phyloP scores from a whole-genome alignment of 495 filamentous ascomycete species.

The Pseudomonodictys pantanalensis region DNA sequence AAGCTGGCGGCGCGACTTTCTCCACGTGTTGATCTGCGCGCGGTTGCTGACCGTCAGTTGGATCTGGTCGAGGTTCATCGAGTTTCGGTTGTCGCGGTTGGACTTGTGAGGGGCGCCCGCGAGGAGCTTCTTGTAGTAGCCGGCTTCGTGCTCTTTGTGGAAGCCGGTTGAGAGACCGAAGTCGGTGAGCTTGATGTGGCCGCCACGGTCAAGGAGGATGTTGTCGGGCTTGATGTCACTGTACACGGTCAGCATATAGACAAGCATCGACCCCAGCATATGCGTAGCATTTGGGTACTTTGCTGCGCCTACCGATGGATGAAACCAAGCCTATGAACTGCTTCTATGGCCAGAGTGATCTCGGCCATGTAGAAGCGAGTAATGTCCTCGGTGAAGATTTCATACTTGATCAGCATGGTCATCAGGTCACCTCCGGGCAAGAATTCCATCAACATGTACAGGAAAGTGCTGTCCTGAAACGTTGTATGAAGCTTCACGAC shows the following conservation, averaged over 20 bases:
- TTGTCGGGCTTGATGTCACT: conserved; percentile 99
- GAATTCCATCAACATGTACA: conserved; percentile 99
- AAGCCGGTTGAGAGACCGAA: conserved; percentile 98
- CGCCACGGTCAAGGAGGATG: conserved; percentile 89
- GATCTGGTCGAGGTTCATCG: conserved; percentile 94
- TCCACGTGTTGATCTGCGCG: conserved; percentile 95
- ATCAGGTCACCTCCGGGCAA: conserved; percentile 96
- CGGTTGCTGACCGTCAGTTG: conserved; percentile 97
- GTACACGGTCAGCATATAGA: conserved; percentile 10
- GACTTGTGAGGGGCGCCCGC: conserved; percentile 63
- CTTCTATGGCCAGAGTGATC: conserved; percentile 94
- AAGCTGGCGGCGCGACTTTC: conserved; percentile 89
- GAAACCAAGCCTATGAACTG: conserved; percentile 95
- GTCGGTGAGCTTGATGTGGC: conserved; percentile 97
- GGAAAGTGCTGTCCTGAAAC: conserved; percentile 91
- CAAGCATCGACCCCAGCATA: too few species aligned
- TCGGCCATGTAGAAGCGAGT: conserved; percentile 99
- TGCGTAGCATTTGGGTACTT: too few species aligned
- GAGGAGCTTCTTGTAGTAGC: conserved; percentile 96
- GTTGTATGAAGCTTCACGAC: conserved; percentile 97
- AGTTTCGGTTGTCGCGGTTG: conserved; percentile 73
- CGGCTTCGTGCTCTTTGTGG: conserved; percentile 95
- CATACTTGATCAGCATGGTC: conserved; percentile 99
- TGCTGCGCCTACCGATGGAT: conserved; percentile 77
- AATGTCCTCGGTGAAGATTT: conserved; percentile 98